These are phyloP conservation scores for Medicago arabica DNA, from an alignment of 306 rosid species.

Conservation along the genomic window DNA sequence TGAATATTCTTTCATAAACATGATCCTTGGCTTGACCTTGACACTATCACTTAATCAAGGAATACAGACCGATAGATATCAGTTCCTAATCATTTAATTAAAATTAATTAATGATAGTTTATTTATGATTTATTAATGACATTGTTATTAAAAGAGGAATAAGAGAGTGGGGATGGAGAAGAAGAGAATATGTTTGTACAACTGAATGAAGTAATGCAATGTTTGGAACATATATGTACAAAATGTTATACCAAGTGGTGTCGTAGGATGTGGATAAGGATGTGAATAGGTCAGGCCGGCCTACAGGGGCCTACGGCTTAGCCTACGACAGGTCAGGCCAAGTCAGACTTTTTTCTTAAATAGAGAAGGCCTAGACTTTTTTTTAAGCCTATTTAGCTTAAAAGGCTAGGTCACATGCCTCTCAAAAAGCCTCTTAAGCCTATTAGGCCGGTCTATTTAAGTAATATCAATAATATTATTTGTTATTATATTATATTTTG, in stretches of 20 bases:
- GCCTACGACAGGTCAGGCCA: no score
- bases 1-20: conserved; percentile 1
- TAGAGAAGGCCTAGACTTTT: no score
- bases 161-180: conserved; percentile 59
- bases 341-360: no score
- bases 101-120: background rate
- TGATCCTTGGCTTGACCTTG: conserved; percentile 73
- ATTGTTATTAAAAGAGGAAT: conserved; percentile 61
- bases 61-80: conserved; percentile 40
- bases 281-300: no score
- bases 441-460: no score
- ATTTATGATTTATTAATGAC: no score
- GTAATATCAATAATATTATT: no score
- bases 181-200: conserved; percentile 57
- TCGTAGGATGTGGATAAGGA: conserved; percentile 62
- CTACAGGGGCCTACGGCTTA: no score
- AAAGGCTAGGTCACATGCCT: no score
- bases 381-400: no score
- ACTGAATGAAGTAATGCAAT: conserved; percentile 89
- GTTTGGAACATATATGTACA: conserved; percentile 84
- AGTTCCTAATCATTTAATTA: background rate
- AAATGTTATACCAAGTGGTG: conserved; percentile 80
- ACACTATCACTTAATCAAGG: conserved; percentile 68
- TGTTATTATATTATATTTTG: no score
- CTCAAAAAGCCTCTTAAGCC: no score